Percentiles rank a stretch among this genome's conserved stretches.
Evolutionary conservation across 208 protist genomes (phyloP).

Genomic region (Acanthamoeba sp.): DNA sequence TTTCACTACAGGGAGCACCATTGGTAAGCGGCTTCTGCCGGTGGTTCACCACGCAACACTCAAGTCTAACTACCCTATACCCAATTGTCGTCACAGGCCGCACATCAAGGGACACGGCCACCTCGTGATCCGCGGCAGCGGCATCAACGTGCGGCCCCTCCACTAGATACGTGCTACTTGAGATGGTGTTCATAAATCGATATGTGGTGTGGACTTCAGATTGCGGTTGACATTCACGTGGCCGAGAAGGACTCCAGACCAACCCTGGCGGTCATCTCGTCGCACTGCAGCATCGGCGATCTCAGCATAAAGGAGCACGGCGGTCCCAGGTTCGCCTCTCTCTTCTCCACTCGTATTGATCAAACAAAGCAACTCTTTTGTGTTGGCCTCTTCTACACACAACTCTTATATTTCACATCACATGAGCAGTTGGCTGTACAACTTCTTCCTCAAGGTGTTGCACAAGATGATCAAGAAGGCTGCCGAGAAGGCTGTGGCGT

Average conservation of each 20-base stretch:
- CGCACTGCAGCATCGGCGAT: neutral
- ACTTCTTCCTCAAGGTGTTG: constrained; percentile 33
- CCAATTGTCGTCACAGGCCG: constrained; percentile 38
- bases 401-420: neutral
- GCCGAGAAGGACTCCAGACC: neutral
- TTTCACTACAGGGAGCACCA: constrained; percentile 35
- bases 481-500: neutral
- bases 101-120: constrained; percentile 20
- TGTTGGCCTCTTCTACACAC: neutral
- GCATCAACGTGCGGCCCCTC: constrained; percentile 27
- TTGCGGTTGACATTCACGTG: neutral
- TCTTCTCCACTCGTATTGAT: no score
- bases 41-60: neutral
- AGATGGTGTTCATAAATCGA: no score
- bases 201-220: no score
- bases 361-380: neutral
- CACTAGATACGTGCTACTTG: no score
- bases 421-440: constrained; percentile 38
- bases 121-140: neutral
- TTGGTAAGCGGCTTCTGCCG: no score
- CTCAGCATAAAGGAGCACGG: neutral
- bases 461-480: neutral
- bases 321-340: neutral
- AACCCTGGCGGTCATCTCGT: neutral
- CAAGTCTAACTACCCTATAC: neutral